Evolutionary conservation across 306 rosid species (phyloP).

Genomic region (Arachis hypogaea): DNA sequence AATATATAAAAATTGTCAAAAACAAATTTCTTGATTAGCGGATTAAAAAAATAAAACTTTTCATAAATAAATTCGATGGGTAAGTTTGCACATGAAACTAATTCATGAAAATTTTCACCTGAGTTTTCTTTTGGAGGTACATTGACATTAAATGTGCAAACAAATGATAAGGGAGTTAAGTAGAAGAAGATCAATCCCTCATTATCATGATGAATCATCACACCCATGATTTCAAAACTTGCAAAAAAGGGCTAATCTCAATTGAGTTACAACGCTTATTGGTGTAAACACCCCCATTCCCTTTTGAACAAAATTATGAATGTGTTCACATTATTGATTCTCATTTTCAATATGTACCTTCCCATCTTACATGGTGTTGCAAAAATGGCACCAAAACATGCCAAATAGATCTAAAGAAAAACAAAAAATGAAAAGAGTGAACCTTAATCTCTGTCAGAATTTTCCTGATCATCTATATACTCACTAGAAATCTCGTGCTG

Average conservation of each 20-base stretch:
- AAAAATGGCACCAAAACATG: too few relatives aligned
- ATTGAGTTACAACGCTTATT: not conserved
- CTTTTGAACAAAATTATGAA: too few relatives aligned
- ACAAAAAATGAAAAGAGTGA: not conserved
- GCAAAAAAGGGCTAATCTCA: not conserved
- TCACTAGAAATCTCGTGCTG: constrained; percentile 57
- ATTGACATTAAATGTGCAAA: not conserved
- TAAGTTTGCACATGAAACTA: too few relatives aligned
- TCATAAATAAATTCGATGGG: too few relatives aligned
- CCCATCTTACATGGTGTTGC: too few relatives aligned
- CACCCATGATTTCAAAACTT: not conserved
- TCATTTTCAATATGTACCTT: too few relatives aligned
- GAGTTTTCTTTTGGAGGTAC: not conserved
- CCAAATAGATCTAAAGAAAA: not conserved
- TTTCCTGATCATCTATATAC: constrained; percentile 50
- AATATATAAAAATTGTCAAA: too few relatives aligned
- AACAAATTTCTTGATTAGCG: too few relatives aligned
- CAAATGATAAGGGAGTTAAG: not conserved
- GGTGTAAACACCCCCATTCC: not conserved
- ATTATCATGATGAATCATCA: constrained; percentile 2
- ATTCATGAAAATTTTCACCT: too few relatives aligned
- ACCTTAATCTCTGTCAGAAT: constrained; percentile 34
- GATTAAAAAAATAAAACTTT: too few relatives aligned
- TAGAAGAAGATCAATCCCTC: not conserved
- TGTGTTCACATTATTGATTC: too few relatives aligned